phyloP scores from a whole-genome alignment of 2,329 filamentous ascomycete genomes.

The Aspergillus ruber region DNA sequence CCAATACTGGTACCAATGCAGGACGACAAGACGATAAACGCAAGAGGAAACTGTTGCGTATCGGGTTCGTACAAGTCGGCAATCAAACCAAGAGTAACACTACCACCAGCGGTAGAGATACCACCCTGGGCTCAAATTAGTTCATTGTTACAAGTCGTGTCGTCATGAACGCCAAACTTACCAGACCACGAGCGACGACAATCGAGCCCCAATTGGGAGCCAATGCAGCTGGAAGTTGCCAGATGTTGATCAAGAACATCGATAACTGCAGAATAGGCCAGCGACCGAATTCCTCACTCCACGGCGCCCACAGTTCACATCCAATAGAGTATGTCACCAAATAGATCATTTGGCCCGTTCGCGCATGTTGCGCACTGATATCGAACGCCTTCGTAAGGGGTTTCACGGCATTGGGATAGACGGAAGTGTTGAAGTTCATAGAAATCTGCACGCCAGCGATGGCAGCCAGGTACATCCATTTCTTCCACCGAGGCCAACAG shows the following conservation, averaged over 20 bases:
- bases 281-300: slow-evolving; percentile 72
- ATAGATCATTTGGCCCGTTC: slow-evolving; percentile 67
- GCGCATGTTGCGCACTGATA: slow-evolving; percentile 59
- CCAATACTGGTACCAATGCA: slow-evolving; percentile 47
- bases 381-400: slow-evolving; percentile 59
- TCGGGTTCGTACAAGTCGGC: slow-evolving; percentile 51
- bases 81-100: slow-evolving; percentile 54
- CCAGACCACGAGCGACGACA: slow-evolving; percentile 57
- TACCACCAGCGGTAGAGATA: slow-evolving; percentile 54
- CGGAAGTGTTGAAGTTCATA: slow-evolving; percentile 68
- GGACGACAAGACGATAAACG: slow-evolving; percentile 49
- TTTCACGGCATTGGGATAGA: slow-evolving; percentile 60
- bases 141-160: not conserved
- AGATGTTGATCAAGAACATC: slow-evolving; percentile 67
- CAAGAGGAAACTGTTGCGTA: slow-evolving; percentile 50
- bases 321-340: slow-evolving; percentile 71
- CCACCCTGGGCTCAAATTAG: slow-evolving; percentile 33
- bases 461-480: slow-evolving; percentile 39
- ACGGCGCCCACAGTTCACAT: slow-evolving; percentile 77
- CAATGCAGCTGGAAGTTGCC: slow-evolving; percentile 61
- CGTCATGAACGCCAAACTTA: not conserved
- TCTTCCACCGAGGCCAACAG: slow-evolving; percentile 39
- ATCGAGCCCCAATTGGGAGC: slow-evolving; percentile 64
- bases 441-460: slow-evolving; percentile 64
- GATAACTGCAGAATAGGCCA: slow-evolving; percentile 66